Base-by-base conservation (phyloP, 495 filamentous ascomycete genomes). In the Glonium stellatum region DNA sequence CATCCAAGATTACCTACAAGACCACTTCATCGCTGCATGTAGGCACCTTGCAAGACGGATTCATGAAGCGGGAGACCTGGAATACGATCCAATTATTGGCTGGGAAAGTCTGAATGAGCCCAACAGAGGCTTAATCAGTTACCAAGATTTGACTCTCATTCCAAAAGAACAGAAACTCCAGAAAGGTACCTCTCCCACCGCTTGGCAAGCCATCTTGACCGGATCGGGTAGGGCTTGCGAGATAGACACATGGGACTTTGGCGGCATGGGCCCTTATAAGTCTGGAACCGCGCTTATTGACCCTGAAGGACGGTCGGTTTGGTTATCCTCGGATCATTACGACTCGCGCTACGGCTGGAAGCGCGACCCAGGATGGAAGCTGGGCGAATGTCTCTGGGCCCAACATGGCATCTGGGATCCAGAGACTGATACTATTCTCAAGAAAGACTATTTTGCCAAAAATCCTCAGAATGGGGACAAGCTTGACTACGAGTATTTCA, bases 81-180 rank as follows among this genome's bases (percentile, higher is more conserved):
- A 95, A 67, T 79, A 90, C 60, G 87, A 91, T 22, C 83, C 95
- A 39, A 84, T 97, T 18, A 90, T 98, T 66, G 93, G 92, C 15
- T 97, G 92, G 87, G 93, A 98, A 72, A 95, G 83, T 63, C 69
- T 97, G 66, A 98, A 98, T 68, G 93, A 98, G 72, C 95, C 93
- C 4, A 91, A 92, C 67, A 81, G 90, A 62, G 95, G 93, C 4
- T 78, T 97, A 59, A 82, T 96, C 60, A 89, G 89, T n/a, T 84
- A 86, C 55, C 82, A 87, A 54, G 91, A 96, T 69, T 80, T 98
- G 22, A 86, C 87, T 13, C 79, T 81, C 13, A 84, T 97, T 57
- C 95, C 93, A 0, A 74, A 79, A 49, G 91, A 96, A 60, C 95
- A 97, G 67, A 90, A 95, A 58, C 78, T 96, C 11, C 89, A 95